These are phyloP conservation scores for Tolypocladium sp. DNA, from an alignment of 2,329 filamentous ascomycete genomes.

Conservation along the genomic window DNA sequence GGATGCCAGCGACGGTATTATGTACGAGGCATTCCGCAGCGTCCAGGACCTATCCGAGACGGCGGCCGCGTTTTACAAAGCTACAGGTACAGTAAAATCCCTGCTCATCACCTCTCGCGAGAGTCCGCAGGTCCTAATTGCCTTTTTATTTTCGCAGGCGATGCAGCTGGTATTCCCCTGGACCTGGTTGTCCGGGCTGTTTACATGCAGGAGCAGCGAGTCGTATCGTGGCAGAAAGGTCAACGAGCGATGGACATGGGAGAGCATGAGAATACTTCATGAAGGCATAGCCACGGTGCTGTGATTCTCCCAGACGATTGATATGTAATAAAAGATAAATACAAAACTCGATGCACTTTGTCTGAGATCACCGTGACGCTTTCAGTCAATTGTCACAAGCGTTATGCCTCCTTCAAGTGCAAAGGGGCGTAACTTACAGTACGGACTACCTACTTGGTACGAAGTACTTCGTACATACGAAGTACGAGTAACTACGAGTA, in stretches of 20 bases:
- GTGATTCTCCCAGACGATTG: background rate
- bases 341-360: too few species aligned
- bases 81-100: slow-evolving; percentile 14
- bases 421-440: too few species aligned
- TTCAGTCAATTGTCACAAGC: too few species aligned
- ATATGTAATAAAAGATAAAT: too few species aligned
- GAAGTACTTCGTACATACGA: too few species aligned
- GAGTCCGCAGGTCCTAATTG: background rate
- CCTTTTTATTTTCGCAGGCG: slow-evolving; percentile 10
- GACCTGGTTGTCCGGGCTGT: slow-evolving; percentile 24
- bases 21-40: slow-evolving; percentile 21
- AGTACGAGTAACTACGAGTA: too few species aligned
- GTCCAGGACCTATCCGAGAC: slow-evolving; percentile 19
- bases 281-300: background rate
- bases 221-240: slow-evolving; percentile 23
- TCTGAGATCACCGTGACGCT: too few species aligned
- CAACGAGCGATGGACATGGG: background rate
- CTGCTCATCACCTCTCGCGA: background rate
- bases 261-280: background rate
- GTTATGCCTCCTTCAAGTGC: too few species aligned
- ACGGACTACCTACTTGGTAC: too few species aligned
- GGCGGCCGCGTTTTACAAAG: slow-evolving; percentile 21
- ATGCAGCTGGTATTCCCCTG: slow-evolving; percentile 22
- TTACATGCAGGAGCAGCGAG: slow-evolving; percentile 26
- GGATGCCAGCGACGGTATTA: background rate